Evolutionary conservation across 768 basidiomycete species (phyloP).

Genomic region (Hypholoma sublateritium): DNA sequence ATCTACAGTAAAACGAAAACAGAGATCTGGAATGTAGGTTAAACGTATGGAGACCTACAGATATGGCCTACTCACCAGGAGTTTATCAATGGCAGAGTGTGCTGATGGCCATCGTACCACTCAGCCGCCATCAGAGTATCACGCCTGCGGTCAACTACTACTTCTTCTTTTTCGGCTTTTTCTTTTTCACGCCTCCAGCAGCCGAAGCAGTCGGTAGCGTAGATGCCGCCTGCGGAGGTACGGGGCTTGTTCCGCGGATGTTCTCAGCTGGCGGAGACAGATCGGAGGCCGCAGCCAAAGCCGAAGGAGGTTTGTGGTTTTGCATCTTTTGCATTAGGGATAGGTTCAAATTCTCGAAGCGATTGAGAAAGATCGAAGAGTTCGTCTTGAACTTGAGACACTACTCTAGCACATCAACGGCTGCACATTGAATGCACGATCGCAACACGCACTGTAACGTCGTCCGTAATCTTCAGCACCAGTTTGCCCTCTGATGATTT

Average conservation of each 20-base stretch:
- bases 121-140: neutral
- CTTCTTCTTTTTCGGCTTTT: conserved; percentile 83
- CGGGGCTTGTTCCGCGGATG: conserved; percentile 23
- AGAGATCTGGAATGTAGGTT: no score
- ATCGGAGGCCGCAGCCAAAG: conserved; percentile 20
- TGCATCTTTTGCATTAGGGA: conserved; percentile 87
- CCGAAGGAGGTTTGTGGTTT: conserved; percentile 43
- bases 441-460: conserved; percentile 64
- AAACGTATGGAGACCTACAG: no score
- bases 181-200: conserved; percentile 72
- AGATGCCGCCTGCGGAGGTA: conserved; percentile 28
- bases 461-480: conserved; percentile 92
- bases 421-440: neutral
- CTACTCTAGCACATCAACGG: conserved; percentile 37
- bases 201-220: conserved; percentile 30
- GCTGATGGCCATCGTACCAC: neutral
- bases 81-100: neutral
- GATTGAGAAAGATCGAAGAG: conserved; percentile 93
- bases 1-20: no score
- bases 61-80: no score
- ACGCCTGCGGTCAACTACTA: conserved; percentile 18
- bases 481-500: conserved; percentile 80
- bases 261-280: conserved; percentile 15
- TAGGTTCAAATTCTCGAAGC: conserved; percentile 90
- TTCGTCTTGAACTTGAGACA: conserved; percentile 96